Evolutionary conservation across 1,284 basidiomycete species (phyloP).

Genomic region (Exsudoporus floridanus): DNA sequence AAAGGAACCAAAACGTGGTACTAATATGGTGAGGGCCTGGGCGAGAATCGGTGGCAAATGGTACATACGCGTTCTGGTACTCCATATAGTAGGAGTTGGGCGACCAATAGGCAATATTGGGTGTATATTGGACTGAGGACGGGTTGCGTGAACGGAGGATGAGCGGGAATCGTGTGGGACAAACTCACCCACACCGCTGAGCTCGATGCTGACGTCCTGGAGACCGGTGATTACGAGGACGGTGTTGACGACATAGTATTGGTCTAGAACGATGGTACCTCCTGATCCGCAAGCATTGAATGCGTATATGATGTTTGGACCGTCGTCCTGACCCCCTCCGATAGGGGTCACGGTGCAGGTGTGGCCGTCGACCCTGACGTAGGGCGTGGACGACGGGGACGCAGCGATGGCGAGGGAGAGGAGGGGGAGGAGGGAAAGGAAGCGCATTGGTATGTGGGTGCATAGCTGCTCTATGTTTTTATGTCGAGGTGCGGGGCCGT

Average conservation of each 20-base stretch:
- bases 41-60: background rate
- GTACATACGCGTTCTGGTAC: slow-evolving; percentile 41
- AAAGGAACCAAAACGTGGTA: slow-evolving; percentile 49
- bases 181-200: slow-evolving; percentile 37
- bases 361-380: slow-evolving; percentile 8
- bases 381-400: background rate
- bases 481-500: too few species aligned
- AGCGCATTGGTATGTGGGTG: background rate
- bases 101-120: slow-evolving; percentile 50
- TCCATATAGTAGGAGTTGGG: slow-evolving; percentile 40
- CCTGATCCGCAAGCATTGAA: slow-evolving; percentile 36
- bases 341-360: slow-evolving; percentile 35
- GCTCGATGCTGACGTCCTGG: slow-evolving; percentile 41
- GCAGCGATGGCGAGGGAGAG: background rate
- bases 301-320: slow-evolving; percentile 20
- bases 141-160: background rate
- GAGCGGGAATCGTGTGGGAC: background rate
- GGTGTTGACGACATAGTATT: slow-evolving; percentile 42
- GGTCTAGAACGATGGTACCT: slow-evolving; percentile 35
- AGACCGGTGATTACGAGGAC: slow-evolving; percentile 41
- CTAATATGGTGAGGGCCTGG: slow-evolving; percentile 23
- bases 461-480: too few species aligned
- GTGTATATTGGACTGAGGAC: slow-evolving; percentile 37
- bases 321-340: slow-evolving; percentile 38
- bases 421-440: slow-evolving; percentile 3